Base-by-base conservation (phyloP, 2,329 filamentous ascomycete species). In the Berkeleyomyces basicola region DNA sequence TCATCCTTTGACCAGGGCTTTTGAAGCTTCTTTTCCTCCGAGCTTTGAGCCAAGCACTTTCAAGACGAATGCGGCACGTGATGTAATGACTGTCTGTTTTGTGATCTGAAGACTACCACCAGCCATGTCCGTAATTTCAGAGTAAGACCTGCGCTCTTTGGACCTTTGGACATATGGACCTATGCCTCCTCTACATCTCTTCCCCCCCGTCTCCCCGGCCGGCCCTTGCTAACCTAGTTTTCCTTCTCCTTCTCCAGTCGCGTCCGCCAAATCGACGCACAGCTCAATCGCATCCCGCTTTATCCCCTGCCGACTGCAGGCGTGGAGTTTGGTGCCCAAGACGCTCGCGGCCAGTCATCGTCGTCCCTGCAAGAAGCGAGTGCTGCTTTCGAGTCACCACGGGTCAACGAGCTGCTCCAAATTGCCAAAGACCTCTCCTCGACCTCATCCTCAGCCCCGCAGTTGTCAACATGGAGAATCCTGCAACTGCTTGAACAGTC, bases 381-480 rank as follows among this genome's bases (percentile, higher is more conserved):
- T 60, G 76, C 61, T 31, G 61, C 75, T 53, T 71, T 81, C 59
- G 73, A 79, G 66, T 79, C 78, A 23, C 77, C 79, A 36, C 75
- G 82, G 60, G 74, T 85, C 67, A 74, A 82, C 71, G 78, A 84
- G 61, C 75, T 95, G 46, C 80, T 90, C 67, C 76, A 75, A 63
- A 81, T 90, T 62, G 82, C 88, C 68, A 85, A 86, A 71, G 77
- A 82, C 2, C 74, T 95, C 11, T 91, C 88, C 23, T 82, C 85
- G 3, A 83, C 83, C 1, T 82, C 85, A 0, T 82, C 83, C 2
- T 82, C 84, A 4, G 79, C 80, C 61, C 76, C 82, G 40, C 74
- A 88, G 5, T 74, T 90, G n/a, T 74, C 82, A 2, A 72, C 82
- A 31, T 74, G 76, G 61, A 79, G 79, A 33, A 82, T 95, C 64